Conservation (phyloP, 306 rosid species). For the Glycyrrhiza uralensis region DNA sequence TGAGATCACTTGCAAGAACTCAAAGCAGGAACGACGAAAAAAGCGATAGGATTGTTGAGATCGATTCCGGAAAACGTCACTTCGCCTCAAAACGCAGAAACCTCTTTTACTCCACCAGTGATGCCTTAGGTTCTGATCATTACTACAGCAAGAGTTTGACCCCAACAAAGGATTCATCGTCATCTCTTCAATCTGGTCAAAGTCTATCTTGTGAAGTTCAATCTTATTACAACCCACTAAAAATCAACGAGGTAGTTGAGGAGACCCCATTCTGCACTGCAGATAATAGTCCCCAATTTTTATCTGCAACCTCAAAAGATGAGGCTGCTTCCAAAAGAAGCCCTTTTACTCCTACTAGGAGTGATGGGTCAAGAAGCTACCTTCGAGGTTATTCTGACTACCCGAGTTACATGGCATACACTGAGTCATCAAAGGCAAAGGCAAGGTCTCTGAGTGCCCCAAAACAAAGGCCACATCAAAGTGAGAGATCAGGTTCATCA, state of each 20-base stretch:
- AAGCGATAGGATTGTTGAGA: conserved; percentile 52
- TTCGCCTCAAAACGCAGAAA: conserved; percentile 36
- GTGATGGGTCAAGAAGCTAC: conserved; percentile 64
- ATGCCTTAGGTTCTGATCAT: conserved; percentile 32
- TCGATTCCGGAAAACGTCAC: conserved; percentile 51
- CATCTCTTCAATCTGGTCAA: conserved; percentile 48
- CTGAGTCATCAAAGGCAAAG: conserved; percentile 84
- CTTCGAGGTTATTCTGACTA: conserved; percentile 52
- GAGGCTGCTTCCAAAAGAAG: conserved; percentile 51
- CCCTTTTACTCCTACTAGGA: conserved; percentile 69
- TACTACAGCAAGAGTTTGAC: conserved; percentile 49
- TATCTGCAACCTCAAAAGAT: conserved; percentile 55
- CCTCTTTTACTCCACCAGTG: conserved; percentile 44
- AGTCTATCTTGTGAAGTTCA: conserved; percentile 58
- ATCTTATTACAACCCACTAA: conserved; percentile 40
- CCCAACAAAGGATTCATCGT: conserved; percentile 54
- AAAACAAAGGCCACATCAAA: conserved; percentile 67
- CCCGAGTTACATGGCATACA: conserved; percentile 85
- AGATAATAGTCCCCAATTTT: conserved; percentile 52
- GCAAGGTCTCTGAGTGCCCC: conserved; percentile 83
- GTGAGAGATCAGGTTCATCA: conserved; percentile 59
- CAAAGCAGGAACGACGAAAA: conserved; percentile 39
- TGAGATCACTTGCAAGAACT: conserved; percentile 32
- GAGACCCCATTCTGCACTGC: conserved; percentile 68
- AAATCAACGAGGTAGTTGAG: conserved; percentile 42